These are phyloP conservation scores for Moesziomyces sp. DNA, from an alignment of 1,284 basidiomycete species.

Conservation along the genomic window DNA sequence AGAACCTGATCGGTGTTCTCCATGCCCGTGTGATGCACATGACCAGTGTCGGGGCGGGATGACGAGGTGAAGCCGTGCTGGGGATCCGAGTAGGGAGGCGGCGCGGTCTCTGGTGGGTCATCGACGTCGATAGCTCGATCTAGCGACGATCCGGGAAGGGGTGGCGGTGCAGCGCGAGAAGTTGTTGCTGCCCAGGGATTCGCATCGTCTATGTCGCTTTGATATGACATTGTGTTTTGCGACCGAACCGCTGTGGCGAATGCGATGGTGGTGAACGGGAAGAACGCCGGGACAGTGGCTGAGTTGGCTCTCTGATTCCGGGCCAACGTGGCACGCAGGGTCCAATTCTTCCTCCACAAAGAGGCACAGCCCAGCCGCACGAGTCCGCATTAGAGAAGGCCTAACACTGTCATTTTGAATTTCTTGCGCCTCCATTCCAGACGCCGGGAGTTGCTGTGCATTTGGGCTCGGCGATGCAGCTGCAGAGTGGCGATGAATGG, in stretches of 20 bases:
- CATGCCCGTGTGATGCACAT: constrained; percentile 34
- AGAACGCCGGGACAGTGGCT: not conserved
- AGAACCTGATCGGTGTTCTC: constrained; percentile 39
- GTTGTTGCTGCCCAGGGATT: constrained; percentile 21
- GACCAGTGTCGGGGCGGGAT: not conserved
- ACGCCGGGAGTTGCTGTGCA: too few species aligned
- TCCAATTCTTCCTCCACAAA: too few species aligned
- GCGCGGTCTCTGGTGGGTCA: constrained; percentile 23
- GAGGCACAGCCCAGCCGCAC: too few species aligned
- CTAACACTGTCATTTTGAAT: too few species aligned
- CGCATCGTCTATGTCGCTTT: constrained; percentile 14
- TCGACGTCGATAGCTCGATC: constrained; percentile 33
- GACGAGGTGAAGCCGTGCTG: constrained; percentile 16
- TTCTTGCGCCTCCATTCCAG: too few species aligned
- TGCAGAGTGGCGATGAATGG: too few species aligned
- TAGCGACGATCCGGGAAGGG: constrained; percentile 19
- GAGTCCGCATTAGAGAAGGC: too few species aligned
- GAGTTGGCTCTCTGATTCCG: not conserved
- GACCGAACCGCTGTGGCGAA: not conserved
- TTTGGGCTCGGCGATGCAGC: too few species aligned
- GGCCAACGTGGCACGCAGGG: not conserved
- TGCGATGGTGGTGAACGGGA: not conserved
- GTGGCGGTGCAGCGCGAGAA: not conserved
- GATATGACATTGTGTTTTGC: constrained; percentile 16
- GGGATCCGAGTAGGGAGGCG: constrained; percentile 7